Base-by-base conservation (phyloP, 345 rosid genomes). In the Lumnitzera littorea region DNA sequence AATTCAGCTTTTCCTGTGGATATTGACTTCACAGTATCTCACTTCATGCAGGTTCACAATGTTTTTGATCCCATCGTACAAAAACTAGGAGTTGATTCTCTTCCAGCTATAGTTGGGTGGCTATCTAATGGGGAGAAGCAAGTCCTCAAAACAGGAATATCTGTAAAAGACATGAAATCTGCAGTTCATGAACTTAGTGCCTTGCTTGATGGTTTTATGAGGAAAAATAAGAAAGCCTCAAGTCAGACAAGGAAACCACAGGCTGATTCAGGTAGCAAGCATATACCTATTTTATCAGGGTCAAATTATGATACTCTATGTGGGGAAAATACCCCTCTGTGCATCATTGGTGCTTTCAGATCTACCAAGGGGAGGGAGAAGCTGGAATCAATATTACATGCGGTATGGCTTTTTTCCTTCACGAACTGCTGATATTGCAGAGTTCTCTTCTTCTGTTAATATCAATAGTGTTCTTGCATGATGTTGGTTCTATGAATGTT, bases 101-200 rank as follows among this genome's bases (percentile, higher is more conserved):
- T 89, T 64, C 99, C 99, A 29, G 91, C 99, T 63, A 62, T 94
- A 63, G 87, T 90, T 60, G 97, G 96, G 49, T 88, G 92, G 91
- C 70, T 84, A 29, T 79, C 94, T 2, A 88, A 88, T 47, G 99
- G 96, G 49, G 96, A 88, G 74, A 83, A 76, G 56, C 86, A 82
- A 51, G 64, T 86, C 12, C 55, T 94, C 48, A 83, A 71, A 78
- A 70, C 82, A 2, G 91, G 96, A 49, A 74, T 90, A 59, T 77
- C 85, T 47, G 95, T 90, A 56, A 94, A 84, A 75, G 91, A 88
- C 69, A 23, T 80, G 72, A 82, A 82, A 48, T 79, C 92, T 67
- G 84, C 91, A 17, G 64, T 92, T 62, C 71, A 70, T 14, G 96
- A 90, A 46, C 84, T 92, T 24, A 75, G 90, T 66, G 47, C 43